Conservation (phyloP, 805 yeast genomes). For the Candida chauliodis region DNA sequence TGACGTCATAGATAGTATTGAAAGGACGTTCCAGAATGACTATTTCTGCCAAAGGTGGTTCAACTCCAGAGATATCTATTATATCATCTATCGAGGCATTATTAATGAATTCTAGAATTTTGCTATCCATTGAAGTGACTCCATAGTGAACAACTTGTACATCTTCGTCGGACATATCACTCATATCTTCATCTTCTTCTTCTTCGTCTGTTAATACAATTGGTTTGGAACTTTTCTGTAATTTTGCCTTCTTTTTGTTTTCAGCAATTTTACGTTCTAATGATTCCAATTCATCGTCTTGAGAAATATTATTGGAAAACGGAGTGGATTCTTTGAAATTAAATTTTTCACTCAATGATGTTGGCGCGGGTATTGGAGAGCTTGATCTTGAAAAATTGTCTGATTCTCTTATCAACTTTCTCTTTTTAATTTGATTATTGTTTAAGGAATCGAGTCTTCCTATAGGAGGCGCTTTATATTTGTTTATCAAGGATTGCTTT, state of each 20-base stretch:
- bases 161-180: slow-evolving; percentile 47
- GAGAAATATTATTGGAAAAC: not conserved
- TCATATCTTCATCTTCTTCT: slow-evolving; percentile 48
- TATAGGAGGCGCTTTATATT: slow-evolving; percentile 32
- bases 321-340: slow-evolving; percentile 7
- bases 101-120: slow-evolving; percentile 75
- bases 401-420: slow-evolving; percentile 31
- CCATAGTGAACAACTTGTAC: slow-evolving; percentile 34
- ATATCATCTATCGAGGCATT: slow-evolving; percentile 71
- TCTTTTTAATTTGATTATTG: slow-evolving; percentile 18
- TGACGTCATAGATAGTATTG: slow-evolving; percentile 52
- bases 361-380: slow-evolving; percentile 11
- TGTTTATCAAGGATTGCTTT: slow-evolving; percentile 40
- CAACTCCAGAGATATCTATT: slow-evolving; percentile 73
- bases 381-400: slow-evolving; percentile 8
- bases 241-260: slow-evolving; percentile 23
- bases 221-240: slow-evolving; percentile 7
- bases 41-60: slow-evolving; percentile 59
- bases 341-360: slow-evolving; percentile 8
- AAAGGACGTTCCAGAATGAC: slow-evolving; percentile 74
- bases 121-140: slow-evolving; percentile 52
- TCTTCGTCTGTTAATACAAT: slow-evolving; percentile 26
- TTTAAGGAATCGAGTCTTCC: slow-evolving; percentile 11
- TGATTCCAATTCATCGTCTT: slow-evolving; percentile 32
- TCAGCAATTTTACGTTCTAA: slow-evolving; percentile 37